Evolutionary conservation across 2,329 filamentous ascomycete genomes (phyloP).

Genomic region (Colletotrichum sp.): DNA sequence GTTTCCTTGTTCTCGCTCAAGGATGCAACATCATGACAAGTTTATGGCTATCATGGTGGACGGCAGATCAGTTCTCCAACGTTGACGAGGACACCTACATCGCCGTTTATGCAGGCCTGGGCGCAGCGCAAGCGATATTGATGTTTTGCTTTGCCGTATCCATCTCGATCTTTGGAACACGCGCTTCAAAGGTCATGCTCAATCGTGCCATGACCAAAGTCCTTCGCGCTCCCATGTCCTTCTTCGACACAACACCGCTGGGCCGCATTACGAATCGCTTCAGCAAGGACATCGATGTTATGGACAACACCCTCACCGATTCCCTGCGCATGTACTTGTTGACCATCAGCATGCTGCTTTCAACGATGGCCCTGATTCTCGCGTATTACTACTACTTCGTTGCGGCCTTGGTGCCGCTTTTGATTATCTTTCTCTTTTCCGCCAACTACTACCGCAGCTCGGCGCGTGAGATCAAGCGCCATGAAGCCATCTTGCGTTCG

Average conservation of each 20-base stretch:
- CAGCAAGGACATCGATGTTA: conserved; percentile 91
- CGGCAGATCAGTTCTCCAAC: conserved; percentile 66
- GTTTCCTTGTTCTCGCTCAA: conserved; percentile 67
- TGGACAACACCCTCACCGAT: conserved; percentile 91
- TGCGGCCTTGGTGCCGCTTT: conserved; percentile 65
- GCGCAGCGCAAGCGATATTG: conserved; percentile 70
- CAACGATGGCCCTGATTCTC: conserved; percentile 88
- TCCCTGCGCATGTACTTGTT: conserved; percentile 91
- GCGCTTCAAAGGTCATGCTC: conserved; percentile 81
- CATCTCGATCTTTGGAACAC: conserved; percentile 80
- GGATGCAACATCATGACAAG: conserved; percentile 70
- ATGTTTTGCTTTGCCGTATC: conserved; percentile 82
- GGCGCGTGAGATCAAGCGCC: conserved; percentile 90
- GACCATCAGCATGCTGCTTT: conserved; percentile 79
- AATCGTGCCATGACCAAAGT: conserved; percentile 79
- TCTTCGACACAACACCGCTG: conserved; percentile 95
- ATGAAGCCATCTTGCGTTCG: conserved; percentile 87
- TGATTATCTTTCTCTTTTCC: conserved; percentile 79
- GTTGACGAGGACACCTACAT: conserved; percentile 33
- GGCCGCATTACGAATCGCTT: conserved; percentile 96
- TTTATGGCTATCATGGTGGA: conserved; percentile 94
- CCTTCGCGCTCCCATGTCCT: conserved; percentile 74
- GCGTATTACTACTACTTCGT: conserved; percentile 90
- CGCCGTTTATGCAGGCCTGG: conserved; percentile 73
- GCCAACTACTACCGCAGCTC: conserved; percentile 88